Evolutionary conservation across 2,329 filamentous ascomycete genomes (phyloP).

Genomic region (Diaporthe citri): DNA sequence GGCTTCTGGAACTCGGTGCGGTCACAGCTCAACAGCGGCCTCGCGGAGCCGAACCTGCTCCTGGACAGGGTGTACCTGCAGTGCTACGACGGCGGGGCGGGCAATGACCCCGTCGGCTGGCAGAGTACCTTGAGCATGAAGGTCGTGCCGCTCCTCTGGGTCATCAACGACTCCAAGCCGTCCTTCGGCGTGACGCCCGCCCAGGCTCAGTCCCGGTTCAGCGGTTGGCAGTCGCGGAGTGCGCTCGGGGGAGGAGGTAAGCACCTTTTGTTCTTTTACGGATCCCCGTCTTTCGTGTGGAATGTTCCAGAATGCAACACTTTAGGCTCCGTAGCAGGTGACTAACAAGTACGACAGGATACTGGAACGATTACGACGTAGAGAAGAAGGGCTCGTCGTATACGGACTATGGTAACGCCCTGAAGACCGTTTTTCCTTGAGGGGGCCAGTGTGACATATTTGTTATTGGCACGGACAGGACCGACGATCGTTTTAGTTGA

Average conservation of each 20-base stretch:
- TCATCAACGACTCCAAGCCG: constrained; percentile 60
- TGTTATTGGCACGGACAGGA: background rate
- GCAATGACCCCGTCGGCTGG: constrained; percentile 56
- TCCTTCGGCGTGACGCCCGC: constrained; percentile 52
- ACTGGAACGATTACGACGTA: constrained; percentile 56
- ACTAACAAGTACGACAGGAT: no score
- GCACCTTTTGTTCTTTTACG: no score
- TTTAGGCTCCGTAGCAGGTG: no score
- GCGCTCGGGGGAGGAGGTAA: constrained; percentile 55
- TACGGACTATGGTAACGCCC: constrained; percentile 8
- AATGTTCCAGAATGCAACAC: no score
- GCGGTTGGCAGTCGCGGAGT: constrained; percentile 48
- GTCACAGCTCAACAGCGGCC: constrained; percentile 48
- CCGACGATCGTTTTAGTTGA: background rate
- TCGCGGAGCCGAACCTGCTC: constrained; percentile 43
- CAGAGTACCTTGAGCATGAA: constrained; percentile 53
- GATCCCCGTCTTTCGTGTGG: no score
- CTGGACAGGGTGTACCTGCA: constrained; percentile 58
- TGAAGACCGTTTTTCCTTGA: constrained; percentile 13
- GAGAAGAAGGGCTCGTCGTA: constrained; percentile 18
- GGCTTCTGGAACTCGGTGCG: constrained; percentile 53
- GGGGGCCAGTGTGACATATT: background rate
- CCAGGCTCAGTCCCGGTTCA: constrained; percentile 53
- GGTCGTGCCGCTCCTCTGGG: constrained; percentile 59
- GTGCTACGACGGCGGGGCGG: constrained; percentile 59